Percentiles rank a stretch among this genome's conserved stretches.
Evolutionary conservation across 2,329 filamentous ascomycete species (phyloP).

Genomic region (Septoria petroselini): DNA sequence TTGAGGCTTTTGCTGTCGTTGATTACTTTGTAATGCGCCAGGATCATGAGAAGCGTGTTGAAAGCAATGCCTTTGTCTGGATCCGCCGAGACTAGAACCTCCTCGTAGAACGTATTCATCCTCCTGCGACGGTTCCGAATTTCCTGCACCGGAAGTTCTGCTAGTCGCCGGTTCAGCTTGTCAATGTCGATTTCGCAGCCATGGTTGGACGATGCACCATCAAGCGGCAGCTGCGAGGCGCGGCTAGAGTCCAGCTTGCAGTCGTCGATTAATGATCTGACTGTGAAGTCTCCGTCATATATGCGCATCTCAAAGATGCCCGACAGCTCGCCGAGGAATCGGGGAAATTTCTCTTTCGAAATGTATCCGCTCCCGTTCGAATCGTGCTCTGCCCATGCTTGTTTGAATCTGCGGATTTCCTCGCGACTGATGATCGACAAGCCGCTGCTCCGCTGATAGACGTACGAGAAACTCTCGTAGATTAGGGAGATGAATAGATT

Average conservation of each 20-base stretch:
- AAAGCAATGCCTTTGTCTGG: conserved; percentile 87
- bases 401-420: conserved; percentile 94
- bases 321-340: conserved; percentile 83
- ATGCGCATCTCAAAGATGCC: conserved; percentile 97
- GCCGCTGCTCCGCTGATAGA: conserved; percentile 95
- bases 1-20: conserved; percentile 94
- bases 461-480: conserved; percentile 98
- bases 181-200: conserved; percentile 63
- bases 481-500: conserved; percentile 98
- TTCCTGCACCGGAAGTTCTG: conserved; percentile 67
- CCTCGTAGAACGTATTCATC: conserved; percentile 95
- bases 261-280: conserved; percentile 81
- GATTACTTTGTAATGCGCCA: conserved; percentile 98
- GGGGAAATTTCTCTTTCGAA: conserved; percentile 81
- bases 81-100: conserved; percentile 90
- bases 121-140: conserved; percentile 72
- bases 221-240: conserved; percentile 50
- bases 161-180: conserved; percentile 70
- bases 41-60: conserved; percentile 85
- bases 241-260: conserved; percentile 59
- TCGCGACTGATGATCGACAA: conserved; percentile 85
- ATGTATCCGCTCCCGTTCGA: conserved; percentile 90
- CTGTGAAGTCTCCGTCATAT: conserved; percentile 85
- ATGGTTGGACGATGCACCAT: conserved; percentile 32
- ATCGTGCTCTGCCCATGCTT: conserved; percentile 95